These are phyloP conservation scores for Phialemonium atrogriseum DNA, from an alignment of 2,329 filamentous ascomycete genomes.

Conservation along the genomic window DNA sequence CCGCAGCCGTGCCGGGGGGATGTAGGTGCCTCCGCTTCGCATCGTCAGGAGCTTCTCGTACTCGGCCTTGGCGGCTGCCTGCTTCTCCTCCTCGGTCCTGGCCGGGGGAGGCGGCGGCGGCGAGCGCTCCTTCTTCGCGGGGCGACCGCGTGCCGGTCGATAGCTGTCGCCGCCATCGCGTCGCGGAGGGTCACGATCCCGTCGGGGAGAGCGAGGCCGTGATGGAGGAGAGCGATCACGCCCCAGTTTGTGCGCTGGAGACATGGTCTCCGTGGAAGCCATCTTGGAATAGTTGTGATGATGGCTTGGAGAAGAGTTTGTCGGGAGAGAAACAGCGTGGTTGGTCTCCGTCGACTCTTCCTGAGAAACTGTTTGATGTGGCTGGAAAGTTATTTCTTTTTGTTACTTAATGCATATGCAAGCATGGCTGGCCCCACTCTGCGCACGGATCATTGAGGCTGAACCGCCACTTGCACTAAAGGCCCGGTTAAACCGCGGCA, in stretches of 20 bases:
- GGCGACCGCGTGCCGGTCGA: conserved; percentile 38
- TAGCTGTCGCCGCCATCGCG: conserved; percentile 44
- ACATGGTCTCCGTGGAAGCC: conserved; percentile 12
- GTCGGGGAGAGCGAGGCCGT: conserved; percentile 10
- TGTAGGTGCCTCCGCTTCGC: conserved; percentile 93
- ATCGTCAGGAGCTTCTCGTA: conserved; percentile 88
- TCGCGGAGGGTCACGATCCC: conserved; percentile 9
- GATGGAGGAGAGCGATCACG: conserved; percentile 11
- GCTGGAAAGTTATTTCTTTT: too few species aligned
- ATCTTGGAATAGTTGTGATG: conserved; percentile 9
- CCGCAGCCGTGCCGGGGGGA: conserved; percentile 82
- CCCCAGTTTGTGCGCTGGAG: conserved; percentile 14
- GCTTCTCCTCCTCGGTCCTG: conserved; percentile 72
- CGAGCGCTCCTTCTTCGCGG: conserved; percentile 17
- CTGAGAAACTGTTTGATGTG: too few species aligned
- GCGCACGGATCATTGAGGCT: too few species aligned
- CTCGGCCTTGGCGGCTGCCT: conserved; percentile 81
- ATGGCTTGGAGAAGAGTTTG: too few species aligned
- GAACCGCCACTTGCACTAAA: too few species aligned
- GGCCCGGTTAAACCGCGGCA: too few species aligned
- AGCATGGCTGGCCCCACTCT: too few species aligned
- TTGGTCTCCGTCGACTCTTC: too few species aligned
- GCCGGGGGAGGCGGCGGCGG: conserved; percentile 31
- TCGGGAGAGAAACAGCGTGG: too few species aligned
- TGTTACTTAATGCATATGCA: too few species aligned